These are phyloP conservation scores for Rubia yunnanensis DNA, from an alignment of 257 asterid species.

Conservation along the genomic window DNA sequence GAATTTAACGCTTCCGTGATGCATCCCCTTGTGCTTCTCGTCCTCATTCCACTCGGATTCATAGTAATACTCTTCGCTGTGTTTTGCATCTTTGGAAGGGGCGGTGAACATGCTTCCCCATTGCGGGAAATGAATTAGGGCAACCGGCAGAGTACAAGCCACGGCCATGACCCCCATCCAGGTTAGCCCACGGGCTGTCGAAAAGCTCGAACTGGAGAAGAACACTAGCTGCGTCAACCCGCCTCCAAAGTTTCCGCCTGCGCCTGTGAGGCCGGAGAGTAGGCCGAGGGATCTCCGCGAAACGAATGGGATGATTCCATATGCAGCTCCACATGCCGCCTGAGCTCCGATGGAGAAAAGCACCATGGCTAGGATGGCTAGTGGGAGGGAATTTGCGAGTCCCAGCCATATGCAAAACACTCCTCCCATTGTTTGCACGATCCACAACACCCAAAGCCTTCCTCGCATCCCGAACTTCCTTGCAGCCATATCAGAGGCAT, in stretches of 20 bases:
- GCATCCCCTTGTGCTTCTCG: slow-evolving; percentile 24
- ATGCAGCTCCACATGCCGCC: slow-evolving; percentile 24
- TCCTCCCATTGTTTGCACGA: slow-evolving; percentile 48
- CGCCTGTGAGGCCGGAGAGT: slow-evolving; percentile 43
- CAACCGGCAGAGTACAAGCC: slow-evolving; percentile 39
- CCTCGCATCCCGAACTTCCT: slow-evolving; percentile 52
- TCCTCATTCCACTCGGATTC: slow-evolving; percentile 34
- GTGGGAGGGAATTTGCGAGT: slow-evolving; percentile 26
- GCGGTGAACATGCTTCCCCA: slow-evolving; percentile 38
- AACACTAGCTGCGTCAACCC: slow-evolving; percentile 46
- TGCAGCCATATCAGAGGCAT: slow-evolving; percentile 32
- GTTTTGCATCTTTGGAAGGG: slow-evolving; percentile 25
- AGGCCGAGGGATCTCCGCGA: slow-evolving; percentile 47
- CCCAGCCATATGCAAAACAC: slow-evolving; percentile 39
- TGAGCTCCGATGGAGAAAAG: slow-evolving; percentile 42
- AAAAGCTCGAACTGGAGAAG: slow-evolving; percentile 26
- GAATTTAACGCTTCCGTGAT: slow-evolving; percentile 42
- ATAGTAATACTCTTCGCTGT: slow-evolving; percentile 43
- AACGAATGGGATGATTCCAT: slow-evolving; percentile 42
- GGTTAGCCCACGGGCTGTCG: slow-evolving; percentile 28
- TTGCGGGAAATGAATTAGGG: slow-evolving; percentile 22
- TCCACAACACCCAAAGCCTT: slow-evolving; percentile 48
- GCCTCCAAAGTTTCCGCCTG: slow-evolving; percentile 56
- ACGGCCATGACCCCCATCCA: slow-evolving; percentile 29
- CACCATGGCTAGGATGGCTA: slow-evolving; percentile 40